Evolutionary conservation across 1,284 basidiomycete genomes (phyloP).

Genomic region (Trametes versicolor): DNA sequence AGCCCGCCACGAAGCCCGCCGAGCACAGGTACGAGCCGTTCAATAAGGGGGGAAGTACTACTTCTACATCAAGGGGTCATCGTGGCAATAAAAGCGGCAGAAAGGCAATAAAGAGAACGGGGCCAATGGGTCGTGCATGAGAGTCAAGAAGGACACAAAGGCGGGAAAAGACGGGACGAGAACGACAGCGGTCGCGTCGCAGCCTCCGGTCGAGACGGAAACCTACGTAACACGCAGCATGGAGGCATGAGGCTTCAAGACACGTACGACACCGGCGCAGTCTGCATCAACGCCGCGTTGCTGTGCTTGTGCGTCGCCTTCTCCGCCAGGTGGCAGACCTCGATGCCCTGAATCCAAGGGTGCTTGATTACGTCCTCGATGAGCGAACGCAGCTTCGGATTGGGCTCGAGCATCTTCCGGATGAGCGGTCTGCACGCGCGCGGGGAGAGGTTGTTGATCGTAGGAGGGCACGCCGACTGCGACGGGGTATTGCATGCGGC

Average conservation of each 20-base stretch:
- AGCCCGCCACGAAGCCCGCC: constrained; percentile 1
- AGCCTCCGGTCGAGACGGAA: constrained; percentile 5
- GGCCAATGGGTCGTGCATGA: constrained; percentile 19
- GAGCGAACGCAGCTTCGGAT: constrained; percentile 81
- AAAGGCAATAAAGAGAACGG: constrained; percentile 29
- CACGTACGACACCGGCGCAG: constrained; percentile 39
- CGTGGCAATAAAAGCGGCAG: constrained; percentile 22
- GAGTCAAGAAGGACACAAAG: constrained; percentile 21
- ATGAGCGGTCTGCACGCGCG: constrained; percentile 87
- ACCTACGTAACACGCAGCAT: constrained; percentile 22
- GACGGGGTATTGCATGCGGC: constrained; percentile 64
- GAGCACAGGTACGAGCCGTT: constrained; percentile 30
- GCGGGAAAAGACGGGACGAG: constrained; percentile 11
- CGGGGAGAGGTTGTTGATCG: constrained; percentile 90
- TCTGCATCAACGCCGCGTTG: constrained; percentile 42
- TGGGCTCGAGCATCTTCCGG: constrained; percentile 96
- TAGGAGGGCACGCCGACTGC: constrained; percentile 66
- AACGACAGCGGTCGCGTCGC: constrained; percentile 11
- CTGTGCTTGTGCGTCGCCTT: constrained; percentile 74
- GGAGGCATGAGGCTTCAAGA: constrained; percentile 25
- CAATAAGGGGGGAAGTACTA: constrained; percentile 44
- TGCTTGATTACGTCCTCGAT: constrained; percentile 91
- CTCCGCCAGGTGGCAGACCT: constrained; percentile 73
- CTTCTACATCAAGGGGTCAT: constrained; percentile 41
- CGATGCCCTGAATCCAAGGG: constrained; percentile 84